phyloP scores from a whole-genome alignment of 225 moss, liverwort and hornwort genomes.

The Antitrichia curtipendula region DNA sequence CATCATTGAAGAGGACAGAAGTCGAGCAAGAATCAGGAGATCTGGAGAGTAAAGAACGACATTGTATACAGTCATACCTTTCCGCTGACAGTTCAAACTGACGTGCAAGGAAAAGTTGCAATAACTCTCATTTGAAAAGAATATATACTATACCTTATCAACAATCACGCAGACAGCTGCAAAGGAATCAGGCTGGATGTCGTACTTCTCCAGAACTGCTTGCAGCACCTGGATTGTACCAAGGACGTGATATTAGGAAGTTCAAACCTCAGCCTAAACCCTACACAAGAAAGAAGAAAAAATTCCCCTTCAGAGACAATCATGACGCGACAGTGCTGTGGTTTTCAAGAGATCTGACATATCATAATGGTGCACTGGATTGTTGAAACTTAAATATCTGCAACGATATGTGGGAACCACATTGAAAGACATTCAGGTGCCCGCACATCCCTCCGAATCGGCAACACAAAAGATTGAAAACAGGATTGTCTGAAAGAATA shows the following conservation, averaged over 20 bases:
- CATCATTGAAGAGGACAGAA: neutral
- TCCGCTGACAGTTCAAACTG: neutral
- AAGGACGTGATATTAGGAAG: neutral
- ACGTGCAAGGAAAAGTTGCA: neutral
- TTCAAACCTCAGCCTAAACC: neutral
- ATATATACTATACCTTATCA: slow-evolving; percentile 53
- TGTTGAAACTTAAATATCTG: neutral
- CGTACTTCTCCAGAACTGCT: slow-evolving; percentile 67
- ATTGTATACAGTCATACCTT: neutral
- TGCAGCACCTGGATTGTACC: slow-evolving; percentile 63
- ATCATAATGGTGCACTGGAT: neutral
- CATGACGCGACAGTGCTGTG: neutral
- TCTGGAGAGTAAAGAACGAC: neutral
- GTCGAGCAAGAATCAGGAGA: neutral
- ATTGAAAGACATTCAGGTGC: neutral
- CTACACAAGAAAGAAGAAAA: neutral
- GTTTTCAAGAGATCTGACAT: neutral
- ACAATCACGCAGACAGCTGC: slow-evolving; percentile 96
- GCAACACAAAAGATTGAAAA: neutral
- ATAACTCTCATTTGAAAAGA: neutral
- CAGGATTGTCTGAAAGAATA: neutral
- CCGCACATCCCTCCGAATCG: neutral
- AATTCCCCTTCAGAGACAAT: neutral
- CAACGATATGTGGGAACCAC: neutral
- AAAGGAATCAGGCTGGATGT: slow-evolving; percentile 70